These are phyloP conservation scores for Mallotus nudiflorus DNA, from an alignment of 345 rosid species.

Conservation along the genomic window DNA sequence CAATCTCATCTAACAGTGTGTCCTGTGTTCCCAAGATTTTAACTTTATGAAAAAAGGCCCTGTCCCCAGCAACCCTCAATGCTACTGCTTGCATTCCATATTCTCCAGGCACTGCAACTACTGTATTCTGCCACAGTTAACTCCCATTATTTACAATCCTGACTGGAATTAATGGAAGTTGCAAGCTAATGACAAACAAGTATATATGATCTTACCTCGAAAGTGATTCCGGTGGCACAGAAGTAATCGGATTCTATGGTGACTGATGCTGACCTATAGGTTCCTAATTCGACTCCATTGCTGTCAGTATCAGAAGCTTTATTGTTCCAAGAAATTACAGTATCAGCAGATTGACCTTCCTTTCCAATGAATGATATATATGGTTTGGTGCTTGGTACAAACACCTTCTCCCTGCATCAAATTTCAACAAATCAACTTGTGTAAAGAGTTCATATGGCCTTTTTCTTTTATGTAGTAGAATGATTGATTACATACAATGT, in stretches of 20 bases:
- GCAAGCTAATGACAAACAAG: neutral
- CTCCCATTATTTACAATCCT: neutral
- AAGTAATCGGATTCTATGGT: constrained; percentile 70
- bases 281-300: constrained; percentile 57
- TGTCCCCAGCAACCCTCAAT: constrained; percentile 62
- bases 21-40: constrained; percentile 82
- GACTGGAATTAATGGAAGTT: neutral
- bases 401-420: constrained; percentile 71
- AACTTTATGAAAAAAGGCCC: constrained; percentile 75
- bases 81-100: constrained; percentile 87
- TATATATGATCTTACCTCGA: constrained; percentile 51
- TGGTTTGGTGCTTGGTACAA: constrained; percentile 62
- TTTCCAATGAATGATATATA: constrained; percentile 75
- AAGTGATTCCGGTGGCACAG: constrained; percentile 76
- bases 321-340: constrained; percentile 63
- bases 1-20: constrained; percentile 76
- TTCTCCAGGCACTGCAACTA: constrained; percentile 63
- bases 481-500: no score
- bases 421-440: neutral
- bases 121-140: constrained; percentile 82
- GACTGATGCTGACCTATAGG: constrained; percentile 73
- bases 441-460: no score
- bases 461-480: no score
- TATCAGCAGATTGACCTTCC: constrained; percentile 37
- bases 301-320: constrained; percentile 68